Conservation (phyloP, 345 rosid species). For the Camelina neglecta region DNA sequence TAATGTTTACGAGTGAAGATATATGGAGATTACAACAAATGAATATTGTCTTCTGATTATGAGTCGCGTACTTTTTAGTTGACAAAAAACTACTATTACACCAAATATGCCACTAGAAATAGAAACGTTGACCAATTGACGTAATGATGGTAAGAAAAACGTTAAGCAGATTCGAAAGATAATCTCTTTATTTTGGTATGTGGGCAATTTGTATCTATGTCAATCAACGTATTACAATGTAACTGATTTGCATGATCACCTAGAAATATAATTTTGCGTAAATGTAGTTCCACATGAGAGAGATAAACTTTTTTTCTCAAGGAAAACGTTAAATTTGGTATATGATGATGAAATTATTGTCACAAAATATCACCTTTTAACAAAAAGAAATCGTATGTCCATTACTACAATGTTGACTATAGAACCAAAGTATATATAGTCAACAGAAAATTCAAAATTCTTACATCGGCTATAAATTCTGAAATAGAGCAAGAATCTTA, state of each 20-base stretch:
- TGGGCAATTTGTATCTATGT: not conserved
- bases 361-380: not conserved
- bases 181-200: not conserved
- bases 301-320: not conserved
- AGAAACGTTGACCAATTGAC: not conserved
- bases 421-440: not conserved
- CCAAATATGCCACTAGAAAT: not conserved
- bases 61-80: too few relatives aligned
- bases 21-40: not conserved
- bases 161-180: not conserved
- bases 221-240: not conserved
- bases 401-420: constrained; percentile 18
- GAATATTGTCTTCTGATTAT: too few relatives aligned
- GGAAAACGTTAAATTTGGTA: not conserved
- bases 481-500: constrained; percentile 26
- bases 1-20: not conserved
- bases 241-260: not conserved
- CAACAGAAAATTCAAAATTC: constrained; percentile 18
- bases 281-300: not conserved
- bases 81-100: not conserved
- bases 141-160: too few relatives aligned
- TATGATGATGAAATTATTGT: not conserved
- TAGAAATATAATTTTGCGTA: not conserved
- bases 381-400: not conserved
- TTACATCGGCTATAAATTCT: constrained; percentile 5